Base-by-base conservation (phyloP, 2,329 filamentous ascomycete species). In the Ophiosphaerella korrae region DNA sequence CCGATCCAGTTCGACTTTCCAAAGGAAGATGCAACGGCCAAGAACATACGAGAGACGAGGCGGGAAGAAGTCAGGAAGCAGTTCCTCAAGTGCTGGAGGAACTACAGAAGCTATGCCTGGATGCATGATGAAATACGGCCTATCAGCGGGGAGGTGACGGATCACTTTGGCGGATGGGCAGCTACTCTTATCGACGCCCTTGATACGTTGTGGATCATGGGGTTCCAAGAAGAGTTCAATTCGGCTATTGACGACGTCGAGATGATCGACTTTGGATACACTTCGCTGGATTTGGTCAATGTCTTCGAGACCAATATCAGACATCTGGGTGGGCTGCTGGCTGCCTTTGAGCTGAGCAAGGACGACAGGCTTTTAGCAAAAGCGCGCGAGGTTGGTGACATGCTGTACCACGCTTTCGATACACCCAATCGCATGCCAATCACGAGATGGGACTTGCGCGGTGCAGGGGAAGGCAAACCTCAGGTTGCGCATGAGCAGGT, bases 371-470 rank as follows among this genome's bases (percentile, higher is more conserved):
- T 96, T 9, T 79, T 95, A 29, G 83, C 87, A 46, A 94, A 95
- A 74, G 89, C 91, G 1, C 80, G 88, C 32, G 88, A 93, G 73
- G 82, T 94, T 23, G 91, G 85, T 34, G 88, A 93, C 63, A 82
- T 96, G 53, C 77, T 96, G 29, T 91, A 92, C 77, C 86, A 88
- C 45, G 83, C 88, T 3, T 96, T 96, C 64, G 91, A 96, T 73
- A 97, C 93, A 0, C 92, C 92, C 1, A 97, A 97, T 72, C 86
- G 91, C 62, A 95, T 97, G 90, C 92, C 93, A 5, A 72, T 78
- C 41, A 78, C 77, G 0, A 64, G 77, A 45, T 80, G 77, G 78
- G 67, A 75, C 14, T 72, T 75, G 23, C 66, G 72, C 42, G 65
- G 69, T 11, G 74, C 73, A 13, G 64, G 74, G 3, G 63, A 67